Evolutionary conservation across 495 filamentous ascomycete genomes (phyloP), one percentile per base, ranked within the genome.

Genomic region (Aspergillus cristatus): DNA sequence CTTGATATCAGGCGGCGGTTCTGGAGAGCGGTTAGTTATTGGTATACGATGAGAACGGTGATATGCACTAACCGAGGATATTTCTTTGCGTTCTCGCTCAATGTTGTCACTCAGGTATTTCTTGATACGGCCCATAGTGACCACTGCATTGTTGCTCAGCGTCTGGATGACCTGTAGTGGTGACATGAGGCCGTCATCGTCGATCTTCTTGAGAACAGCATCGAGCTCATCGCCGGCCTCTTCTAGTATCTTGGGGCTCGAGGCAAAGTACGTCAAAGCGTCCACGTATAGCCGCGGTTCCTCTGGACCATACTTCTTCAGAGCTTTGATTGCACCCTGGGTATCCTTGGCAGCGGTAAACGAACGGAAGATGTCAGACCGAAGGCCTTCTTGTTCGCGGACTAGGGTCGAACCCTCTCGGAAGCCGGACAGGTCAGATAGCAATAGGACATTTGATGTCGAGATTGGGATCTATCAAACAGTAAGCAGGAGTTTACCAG

Each of bases 121-220:
- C 67, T 95, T 97, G 31, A 98, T 80, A 68, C 95, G 84, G 22
- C 93, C 91, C 84, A 97, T 95, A 1, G 87, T 96, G 1, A 91
- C 89, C 6, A 96, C 88, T 17, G 74, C 79, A 50, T 86, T 88
- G 17, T 74, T 78, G 41, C 80, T 84, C 8, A 98, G 67, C 2
- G 93, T 87, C 56, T 98, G 91, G 12, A 98, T 91, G 11, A 98
- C 91, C 57, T 98, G 90, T 16, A 98, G 68, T 1, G 91, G 91
- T 11, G 93, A 90, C 84, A 98, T 93, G 10, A 98, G 73, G 11
- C 86, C 83, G 43, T 91, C 85, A 38, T 82, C 75, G 38, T 94
- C 83, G 49, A 98, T 98, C 43, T 84, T 84, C 31, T 77, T 76
- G 26, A 98, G 70, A 2, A 98, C 82, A 14, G 67, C 65, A 34